Percentiles rank a stretch among this genome's conserved stretches.
Evolutionary conservation across 371 early-diverging fungal genomes (phyloP).

Genomic region (Syncephalastrum contaminatum): DNA sequence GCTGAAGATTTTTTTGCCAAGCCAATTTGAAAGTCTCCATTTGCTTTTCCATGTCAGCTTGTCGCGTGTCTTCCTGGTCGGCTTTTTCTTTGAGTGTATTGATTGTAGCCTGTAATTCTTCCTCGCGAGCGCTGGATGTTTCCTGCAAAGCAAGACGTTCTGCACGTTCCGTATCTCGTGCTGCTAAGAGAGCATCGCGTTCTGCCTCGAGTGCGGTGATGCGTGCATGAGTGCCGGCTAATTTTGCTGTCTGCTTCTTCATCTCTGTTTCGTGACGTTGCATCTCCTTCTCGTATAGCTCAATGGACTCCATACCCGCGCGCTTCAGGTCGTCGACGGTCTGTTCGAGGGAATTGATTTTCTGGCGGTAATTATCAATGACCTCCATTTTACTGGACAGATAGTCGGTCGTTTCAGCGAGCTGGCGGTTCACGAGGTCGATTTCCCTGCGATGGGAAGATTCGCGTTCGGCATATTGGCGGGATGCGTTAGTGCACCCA

Average conservation of each 20-base stretch:
- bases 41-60: constrained; percentile 28
- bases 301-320: constrained; percentile 38
- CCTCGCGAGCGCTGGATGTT: constrained; percentile 23
- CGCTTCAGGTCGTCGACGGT: constrained; percentile 23
- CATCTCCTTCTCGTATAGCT: constrained; percentile 28
- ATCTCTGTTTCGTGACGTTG: constrained; percentile 18
- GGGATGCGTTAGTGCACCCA: constrained; percentile 68
- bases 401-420: constrained; percentile 18
- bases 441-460: constrained; percentile 7
- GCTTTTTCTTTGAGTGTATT: constrained; percentile 40
- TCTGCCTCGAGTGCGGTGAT: constrained; percentile 26
- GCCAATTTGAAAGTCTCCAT: constrained; percentile 45
- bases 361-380: constrained; percentile 61
- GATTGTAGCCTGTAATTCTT: constrained; percentile 28
- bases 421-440: neutral
- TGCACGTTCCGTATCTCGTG: constrained; percentile 20
- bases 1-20: constrained; percentile 53
- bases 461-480: constrained; percentile 10
- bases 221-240: constrained; percentile 14
- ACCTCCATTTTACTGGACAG: constrained; percentile 61
- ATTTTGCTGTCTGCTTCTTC: constrained; percentile 16
- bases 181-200: constrained; percentile 9
- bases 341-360: constrained; percentile 15
- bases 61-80: constrained; percentile 36
- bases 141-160: constrained; percentile 25